phyloP scores from a whole-genome alignment of 1,284 basidiomycete genomes.

The Paramarasmius palmivorus region DNA sequence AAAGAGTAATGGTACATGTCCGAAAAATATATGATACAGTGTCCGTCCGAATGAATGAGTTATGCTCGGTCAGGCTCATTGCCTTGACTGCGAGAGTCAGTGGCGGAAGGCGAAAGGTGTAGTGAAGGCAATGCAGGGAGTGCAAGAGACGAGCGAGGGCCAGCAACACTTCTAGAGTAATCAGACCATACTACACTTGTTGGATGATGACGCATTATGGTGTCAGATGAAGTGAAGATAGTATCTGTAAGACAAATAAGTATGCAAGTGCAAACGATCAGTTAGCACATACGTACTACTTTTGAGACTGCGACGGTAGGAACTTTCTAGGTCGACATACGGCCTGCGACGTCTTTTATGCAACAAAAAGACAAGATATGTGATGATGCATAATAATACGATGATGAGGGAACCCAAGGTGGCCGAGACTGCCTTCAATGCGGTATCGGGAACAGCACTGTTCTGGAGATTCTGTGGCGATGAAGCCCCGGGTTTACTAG shows the following conservation, averaged over 20 bases:
- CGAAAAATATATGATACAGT: too few species aligned
- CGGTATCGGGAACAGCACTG: background rate
- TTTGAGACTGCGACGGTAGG: background rate
- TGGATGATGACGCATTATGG: constrained; percentile 5
- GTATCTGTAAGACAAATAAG: constrained; percentile 1
- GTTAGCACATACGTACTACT: background rate
- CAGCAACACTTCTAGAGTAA: background rate
- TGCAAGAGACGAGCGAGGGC: too few species aligned
- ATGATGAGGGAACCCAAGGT: background rate
- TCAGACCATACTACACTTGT: background rate
- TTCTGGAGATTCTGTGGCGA: background rate
- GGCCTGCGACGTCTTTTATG: background rate
- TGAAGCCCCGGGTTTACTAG: background rate
- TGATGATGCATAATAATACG: background rate
- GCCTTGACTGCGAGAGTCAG: too few species aligned
- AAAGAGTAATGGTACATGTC: too few species aligned
- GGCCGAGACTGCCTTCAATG: background rate
- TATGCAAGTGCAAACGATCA: too few species aligned
- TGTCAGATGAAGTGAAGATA: constrained; percentile 4
- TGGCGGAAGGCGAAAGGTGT: too few species aligned
- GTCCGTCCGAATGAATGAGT: too few species aligned
- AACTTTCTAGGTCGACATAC: background rate
- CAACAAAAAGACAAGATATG: background rate
- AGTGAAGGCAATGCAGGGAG: too few species aligned
- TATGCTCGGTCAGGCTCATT: too few species aligned